phyloP scores from a whole-genome alignment of 1,284 basidiomycete genomes.

The Heterobasidion occidentale region DNA sequence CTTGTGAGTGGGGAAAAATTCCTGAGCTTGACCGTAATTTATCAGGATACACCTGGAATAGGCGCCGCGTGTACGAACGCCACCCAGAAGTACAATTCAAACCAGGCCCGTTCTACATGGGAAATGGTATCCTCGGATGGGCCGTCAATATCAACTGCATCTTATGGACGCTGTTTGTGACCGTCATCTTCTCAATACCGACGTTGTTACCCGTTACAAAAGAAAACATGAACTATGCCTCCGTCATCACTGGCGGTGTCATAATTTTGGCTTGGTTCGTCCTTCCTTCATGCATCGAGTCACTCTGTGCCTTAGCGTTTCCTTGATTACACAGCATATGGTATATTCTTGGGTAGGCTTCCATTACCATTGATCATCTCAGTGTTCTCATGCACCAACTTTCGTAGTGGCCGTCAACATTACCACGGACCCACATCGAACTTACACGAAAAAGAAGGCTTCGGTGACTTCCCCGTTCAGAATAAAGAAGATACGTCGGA shows the following conservation, averaged over 20 bases:
- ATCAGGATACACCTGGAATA: conserved; percentile 4
- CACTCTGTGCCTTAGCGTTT: neutral
- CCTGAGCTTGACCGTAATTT: too few species aligned
- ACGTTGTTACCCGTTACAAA: conserved; percentile 62
- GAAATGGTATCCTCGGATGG: conserved; percentile 61
- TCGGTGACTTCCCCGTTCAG: too few species aligned
- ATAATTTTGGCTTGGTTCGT: conserved; percentile 22
- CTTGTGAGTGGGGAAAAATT: conserved; percentile 25
- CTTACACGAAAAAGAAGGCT: neutral
- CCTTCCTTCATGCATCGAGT: neutral
- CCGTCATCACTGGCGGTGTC: conserved; percentile 32
- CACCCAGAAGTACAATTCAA: conserved; percentile 84
- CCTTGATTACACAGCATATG: conserved; percentile 7
- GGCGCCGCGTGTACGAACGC: conserved; percentile 60
- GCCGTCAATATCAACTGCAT: conserved; percentile 62
- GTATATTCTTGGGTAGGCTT: conserved; percentile 13
- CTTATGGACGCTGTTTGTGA: conserved; percentile 61
- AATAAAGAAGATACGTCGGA: too few species aligned
- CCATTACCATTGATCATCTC: neutral
- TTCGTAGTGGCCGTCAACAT: conserved; percentile 12
- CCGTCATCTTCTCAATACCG: conserved; percentile 68
- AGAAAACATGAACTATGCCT: conserved; percentile 75
- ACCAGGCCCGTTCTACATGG: conserved; percentile 88
- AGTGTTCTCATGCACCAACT: neutral
- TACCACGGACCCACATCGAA: conserved; percentile 13